Percentiles rank a stretch among this genome's conserved stretches.
Evolutionary conservation across 352 stramenopile species (phyloP).

Genomic region (Pythium guiyangense): DNA sequence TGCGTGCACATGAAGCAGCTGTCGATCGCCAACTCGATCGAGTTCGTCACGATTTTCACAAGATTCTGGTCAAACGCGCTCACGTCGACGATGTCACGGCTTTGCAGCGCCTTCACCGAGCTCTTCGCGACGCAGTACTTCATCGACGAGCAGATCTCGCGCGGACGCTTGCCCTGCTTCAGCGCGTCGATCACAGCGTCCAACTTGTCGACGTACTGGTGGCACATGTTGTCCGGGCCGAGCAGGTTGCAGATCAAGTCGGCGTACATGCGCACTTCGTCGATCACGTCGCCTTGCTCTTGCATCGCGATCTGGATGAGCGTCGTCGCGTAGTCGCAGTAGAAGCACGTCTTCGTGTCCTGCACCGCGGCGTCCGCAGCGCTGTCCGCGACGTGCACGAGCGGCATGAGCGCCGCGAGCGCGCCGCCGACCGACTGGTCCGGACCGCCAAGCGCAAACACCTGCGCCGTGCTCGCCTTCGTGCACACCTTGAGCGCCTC

Average conservation of each 20-base stretch:
- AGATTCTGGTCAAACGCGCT: conserved; percentile 21
- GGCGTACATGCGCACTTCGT: no score
- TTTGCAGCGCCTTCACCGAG: not conserved
- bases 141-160: conserved; percentile 49
- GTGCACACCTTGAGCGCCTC: no score
- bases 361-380: no score
- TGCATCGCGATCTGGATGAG: no score
- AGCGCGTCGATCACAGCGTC: conserved; percentile 62
- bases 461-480: no score
- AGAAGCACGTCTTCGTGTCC: no score
- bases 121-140: conserved; percentile 44
- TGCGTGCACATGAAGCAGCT: conserved; percentile 73
- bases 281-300: no score
- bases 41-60: conserved; percentile 29
- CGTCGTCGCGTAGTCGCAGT: no score
- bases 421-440: no score
- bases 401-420: no score
- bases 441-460: no score
- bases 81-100: conserved; percentile 8
- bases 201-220: conserved; percentile 65
- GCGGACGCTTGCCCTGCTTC: conserved; percentile 57
- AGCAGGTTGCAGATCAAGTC: conserved; percentile 79
- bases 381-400: no score
- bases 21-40: conserved; percentile 30
- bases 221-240: conserved; percentile 50